These are phyloP conservation scores for Pachysandra terminalis DNA, from an alignment of 164 flowering plant species.

Conservation along the genomic window DNA sequence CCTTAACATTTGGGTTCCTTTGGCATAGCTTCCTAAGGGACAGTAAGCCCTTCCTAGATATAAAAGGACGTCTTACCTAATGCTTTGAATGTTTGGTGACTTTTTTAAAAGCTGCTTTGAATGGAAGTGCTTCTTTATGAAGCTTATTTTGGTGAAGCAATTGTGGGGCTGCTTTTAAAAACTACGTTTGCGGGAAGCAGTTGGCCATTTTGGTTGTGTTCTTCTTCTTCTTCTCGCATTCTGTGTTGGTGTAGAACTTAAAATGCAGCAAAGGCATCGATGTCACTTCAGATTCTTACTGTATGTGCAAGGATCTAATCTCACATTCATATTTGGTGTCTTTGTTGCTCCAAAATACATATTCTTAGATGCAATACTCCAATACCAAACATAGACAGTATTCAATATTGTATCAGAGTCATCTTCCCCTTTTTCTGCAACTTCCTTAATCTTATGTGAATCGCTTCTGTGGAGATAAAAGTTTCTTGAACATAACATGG, in stretches of 20 bases:
- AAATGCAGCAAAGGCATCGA: slow-evolving; percentile 18
- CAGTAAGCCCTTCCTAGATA: no score
- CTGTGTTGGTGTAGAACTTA: slow-evolving; percentile 15
- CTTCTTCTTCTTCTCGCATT: no score
- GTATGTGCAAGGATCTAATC: slow-evolving; percentile 6
- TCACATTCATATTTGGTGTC: slow-evolving; percentile 20
- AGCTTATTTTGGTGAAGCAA: no score
- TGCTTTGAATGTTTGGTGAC: not conserved
- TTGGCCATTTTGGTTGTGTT: slow-evolving; percentile 1
- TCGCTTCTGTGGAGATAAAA: slow-evolving; percentile 44
- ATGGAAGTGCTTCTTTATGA: no score
- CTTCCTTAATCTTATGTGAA: slow-evolving; percentile 45
- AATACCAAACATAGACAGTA: slow-evolving; percentile 17
- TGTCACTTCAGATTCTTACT: slow-evolving; percentile 23
- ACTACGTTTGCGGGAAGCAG: no score
- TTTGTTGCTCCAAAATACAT: not conserved
- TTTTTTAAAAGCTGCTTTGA: no score
- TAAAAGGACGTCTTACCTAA: no score
- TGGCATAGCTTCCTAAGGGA: no score
- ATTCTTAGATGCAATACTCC: slow-evolving; percentile 26
- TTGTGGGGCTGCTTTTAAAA: no score
- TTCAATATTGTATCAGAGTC: slow-evolving; percentile 15
- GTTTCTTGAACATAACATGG: slow-evolving; percentile 34
- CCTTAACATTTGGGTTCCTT: no score
- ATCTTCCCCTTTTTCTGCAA: slow-evolving; percentile 42